Base-by-base conservation (phyloP, 257 asterid genomes). In the Salvia hispanica region DNA sequence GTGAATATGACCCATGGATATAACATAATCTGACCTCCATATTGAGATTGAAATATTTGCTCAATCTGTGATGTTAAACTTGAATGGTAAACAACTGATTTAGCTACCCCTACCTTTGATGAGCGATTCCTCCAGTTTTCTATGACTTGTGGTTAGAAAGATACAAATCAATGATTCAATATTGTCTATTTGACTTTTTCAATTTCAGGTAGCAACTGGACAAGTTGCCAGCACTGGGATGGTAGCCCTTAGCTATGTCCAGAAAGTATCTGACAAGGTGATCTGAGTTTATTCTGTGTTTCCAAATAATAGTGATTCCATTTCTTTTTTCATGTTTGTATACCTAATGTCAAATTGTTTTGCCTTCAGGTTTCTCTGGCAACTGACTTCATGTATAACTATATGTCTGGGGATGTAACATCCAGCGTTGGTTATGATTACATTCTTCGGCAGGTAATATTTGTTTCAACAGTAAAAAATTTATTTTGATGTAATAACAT, bases 151-250 rank as follows among this genome's bases (percentile, higher is more conserved):
- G 31, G 31, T 25, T 25, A 25, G 31, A 25, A 25, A 25, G 31
- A 25, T 25, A 25, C 31, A 25, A 25, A 25, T 25, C 31, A 25
- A 25, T 25, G 31, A 25, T 25, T 25, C 31, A 25, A 2, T 18
- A 25, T 25, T 25, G 31, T 25, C 31, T 25, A 25, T 25, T 25
- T 2, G 31, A 25, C 31, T 2, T 1, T 25, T 18, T 64, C 45
- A 52, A 57, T 39, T 79, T 73, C 78, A 91, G 97, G 96, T 91
- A 25, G 92, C 98, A 54, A 85, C 98, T 36, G 98, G 95, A 61
- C 97, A 92, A 83, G 87, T 86, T 78, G 96, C 97, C 68, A 92
- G 92, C 80, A 90, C 98, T 53, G 97, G 96, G 65, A 78, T 92
- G 84, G 86, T 92, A 73, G 90, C 89, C 47, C 74, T 92, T 65